These are phyloP conservation scores for Puccinia novopanici DNA, from an alignment of 1,284 basidiomycete species.

Conservation along the genomic window DNA sequence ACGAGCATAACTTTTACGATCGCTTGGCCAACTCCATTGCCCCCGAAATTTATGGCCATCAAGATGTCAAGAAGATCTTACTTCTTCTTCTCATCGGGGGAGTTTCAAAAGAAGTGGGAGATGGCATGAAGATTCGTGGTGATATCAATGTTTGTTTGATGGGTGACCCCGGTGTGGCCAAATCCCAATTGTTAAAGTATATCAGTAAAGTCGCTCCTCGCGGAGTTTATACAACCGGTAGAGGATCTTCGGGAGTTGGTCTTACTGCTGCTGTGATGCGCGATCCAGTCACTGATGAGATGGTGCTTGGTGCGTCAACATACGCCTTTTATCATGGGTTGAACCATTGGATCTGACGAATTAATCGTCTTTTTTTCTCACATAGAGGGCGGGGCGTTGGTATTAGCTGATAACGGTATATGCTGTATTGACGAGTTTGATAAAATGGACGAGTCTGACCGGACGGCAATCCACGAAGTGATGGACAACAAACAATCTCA, in stretches of 20 bases:
- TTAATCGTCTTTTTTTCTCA: no score
- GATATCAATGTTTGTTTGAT: constrained; percentile 99
- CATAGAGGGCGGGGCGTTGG: constrained; percentile 99
- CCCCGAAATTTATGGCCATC: constrained; percentile 94
- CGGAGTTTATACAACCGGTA: constrained; percentile 95
- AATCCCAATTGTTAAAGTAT: constrained; percentile 94
- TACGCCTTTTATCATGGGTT: no score
- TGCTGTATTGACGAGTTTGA: constrained; percentile 99
- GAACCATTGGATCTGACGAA: no score
- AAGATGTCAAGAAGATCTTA: constrained; percentile 92
- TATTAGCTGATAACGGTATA: constrained; percentile 96
- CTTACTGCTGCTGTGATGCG: constrained; percentile 98
- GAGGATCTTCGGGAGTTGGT: constrained; percentile 97
- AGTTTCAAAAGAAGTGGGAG: constrained; percentile 94
- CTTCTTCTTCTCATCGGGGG: constrained; percentile 90
- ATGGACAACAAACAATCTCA: constrained; percentile 96
- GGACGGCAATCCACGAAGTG: constrained; percentile 99
- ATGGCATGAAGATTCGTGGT: constrained; percentile 97
- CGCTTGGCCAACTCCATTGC: constrained; percentile 92
- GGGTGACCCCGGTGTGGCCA: constrained; percentile 96
- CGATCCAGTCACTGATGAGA: constrained; percentile 93
- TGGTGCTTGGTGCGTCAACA: no score
- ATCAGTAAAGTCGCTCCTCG: constrained; percentile 93
- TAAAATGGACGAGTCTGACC: constrained; percentile 98
- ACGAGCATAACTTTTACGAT: constrained; percentile 75